phyloP scores from a whole-genome alignment of 176 grass and related monocot species.

The Chloris gayana region DNA sequence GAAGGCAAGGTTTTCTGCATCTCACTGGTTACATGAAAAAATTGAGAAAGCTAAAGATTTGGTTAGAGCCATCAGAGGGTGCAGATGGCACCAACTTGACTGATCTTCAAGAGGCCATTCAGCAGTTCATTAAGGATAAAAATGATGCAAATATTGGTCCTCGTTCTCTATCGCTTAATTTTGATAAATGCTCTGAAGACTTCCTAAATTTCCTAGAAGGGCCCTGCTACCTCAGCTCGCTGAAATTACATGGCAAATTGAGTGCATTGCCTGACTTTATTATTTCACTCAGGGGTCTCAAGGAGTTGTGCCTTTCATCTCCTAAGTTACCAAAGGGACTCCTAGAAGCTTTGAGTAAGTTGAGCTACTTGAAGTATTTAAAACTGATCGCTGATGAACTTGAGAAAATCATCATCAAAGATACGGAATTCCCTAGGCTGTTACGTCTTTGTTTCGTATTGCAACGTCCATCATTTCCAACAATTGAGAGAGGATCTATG shows the following conservation, averaged over 20 bases:
- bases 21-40: background rate
- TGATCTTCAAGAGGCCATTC: background rate
- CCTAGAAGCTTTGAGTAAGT: slow-evolving; percentile 30
- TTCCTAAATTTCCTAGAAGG: background rate
- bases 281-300: background rate
- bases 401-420: slow-evolving; percentile 12
- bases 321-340: background rate
- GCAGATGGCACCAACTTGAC: background rate
- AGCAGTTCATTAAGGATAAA: background rate
- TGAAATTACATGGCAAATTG: background rate
- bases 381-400: slow-evolving; percentile 31
- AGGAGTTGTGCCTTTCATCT: slow-evolving; percentile 29
- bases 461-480: slow-evolving; percentile 14
- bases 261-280: slow-evolving; percentile 31
- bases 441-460: slow-evolving; percentile 24
- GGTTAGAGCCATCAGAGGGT: slow-evolving; percentile 2
- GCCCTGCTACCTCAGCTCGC: background rate
- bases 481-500: slow-evolving; percentile 26
- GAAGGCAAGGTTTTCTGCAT: background rate
- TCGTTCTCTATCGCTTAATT: slow-evolving; percentile 14
- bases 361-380: slow-evolving; percentile 27
- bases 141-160: background rate
- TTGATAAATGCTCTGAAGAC: background rate
- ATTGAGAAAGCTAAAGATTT: slow-evolving; percentile 34
- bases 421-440: slow-evolving; percentile 10